Evolutionary conservation across 2,329 filamentous ascomycete genomes (phyloP), one percentile per base, ranked within the genome.

Genomic region (Acephala macrosclerotiorum): DNA sequence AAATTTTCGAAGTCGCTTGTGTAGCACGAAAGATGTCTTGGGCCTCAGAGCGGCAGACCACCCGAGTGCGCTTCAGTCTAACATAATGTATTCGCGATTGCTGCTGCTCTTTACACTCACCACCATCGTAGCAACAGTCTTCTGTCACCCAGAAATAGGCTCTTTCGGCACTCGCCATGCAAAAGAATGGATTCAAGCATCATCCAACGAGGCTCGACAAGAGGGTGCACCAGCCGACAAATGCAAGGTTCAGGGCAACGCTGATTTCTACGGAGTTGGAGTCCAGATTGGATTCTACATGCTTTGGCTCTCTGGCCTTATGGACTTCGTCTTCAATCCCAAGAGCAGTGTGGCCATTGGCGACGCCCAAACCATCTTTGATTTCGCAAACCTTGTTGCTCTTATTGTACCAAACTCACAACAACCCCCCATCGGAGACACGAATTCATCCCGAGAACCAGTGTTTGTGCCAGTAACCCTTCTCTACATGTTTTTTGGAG

Each of bases 1-100:
- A n/a, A 8, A 51, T 35, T 6, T 60, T 26, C n/a, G 26, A 58
- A 18, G 11, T 29, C 11, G 25, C 72, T 71, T 65, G 75, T 71
- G 6, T 78, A 70, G 75, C 78, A 70, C 6, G 66, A 55, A 71
- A 73, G 49, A 78, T 79, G 76, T 76, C 71, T 18, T 79, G 78
- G 78, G 76, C 76, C 18, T 70, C 77, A 8, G 61, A 67, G 22
- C 9, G 25, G 6, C 14, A 51, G 18, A 29, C 26, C 8, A 5
- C 6, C 9, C 20, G 3, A 51, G 7, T 26, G 47, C 22, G 47
- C 20, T 29, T 29, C 22, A 29, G 22, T 51, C 26, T 3, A 8
- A 11, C 47, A 29, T 51, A 25, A 51, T 51, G 47, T 14, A 12
- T 29, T 51, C 47, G 3, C 20, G 47, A 6, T 51, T 51, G 20